Evolutionary conservation across 306 rosid genomes (phyloP).

Genomic region (Vigna hirtella): DNA sequence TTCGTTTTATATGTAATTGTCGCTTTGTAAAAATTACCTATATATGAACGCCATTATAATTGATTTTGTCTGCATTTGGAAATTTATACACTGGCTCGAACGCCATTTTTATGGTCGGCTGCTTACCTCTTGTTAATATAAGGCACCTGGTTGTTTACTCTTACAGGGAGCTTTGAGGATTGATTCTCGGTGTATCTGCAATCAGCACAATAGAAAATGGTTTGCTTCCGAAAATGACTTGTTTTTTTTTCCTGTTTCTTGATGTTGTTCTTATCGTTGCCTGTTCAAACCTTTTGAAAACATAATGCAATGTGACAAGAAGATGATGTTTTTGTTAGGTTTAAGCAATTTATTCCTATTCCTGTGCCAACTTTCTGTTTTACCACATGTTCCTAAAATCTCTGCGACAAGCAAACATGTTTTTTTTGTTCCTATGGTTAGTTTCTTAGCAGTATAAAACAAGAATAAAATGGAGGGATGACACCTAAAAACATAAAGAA

Average conservation of each 20-base stretch:
- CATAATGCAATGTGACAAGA: background rate
- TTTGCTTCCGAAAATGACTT: constrained; percentile 30
- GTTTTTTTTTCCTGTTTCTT: background rate
- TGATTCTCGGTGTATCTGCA: constrained; percentile 31
- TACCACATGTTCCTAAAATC: background rate
- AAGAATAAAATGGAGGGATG: background rate
- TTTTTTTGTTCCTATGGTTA: background rate
- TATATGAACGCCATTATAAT: background rate
- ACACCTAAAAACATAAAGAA: background rate
- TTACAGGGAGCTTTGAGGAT: constrained; percentile 47
- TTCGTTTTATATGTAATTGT: background rate
- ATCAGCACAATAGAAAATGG: constrained; percentile 47
- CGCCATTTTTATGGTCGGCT: background rate
- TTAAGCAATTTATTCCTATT: background rate
- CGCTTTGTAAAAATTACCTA: background rate
- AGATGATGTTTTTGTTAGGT: background rate
- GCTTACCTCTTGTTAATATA: background rate
- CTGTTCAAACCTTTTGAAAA: background rate
- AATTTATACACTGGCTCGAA: background rate
- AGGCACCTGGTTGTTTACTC: constrained; percentile 28
- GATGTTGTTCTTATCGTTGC: background rate
- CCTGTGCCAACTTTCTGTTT: background rate
- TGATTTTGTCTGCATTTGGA: constrained; percentile 8
- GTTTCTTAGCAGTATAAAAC: background rate
- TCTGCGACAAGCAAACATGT: background rate